Evolutionary conservation across 805 yeast genomes (phyloP), one percentile per base, ranked within the genome.

Genomic region (Huiozyma sinensis): DNA sequence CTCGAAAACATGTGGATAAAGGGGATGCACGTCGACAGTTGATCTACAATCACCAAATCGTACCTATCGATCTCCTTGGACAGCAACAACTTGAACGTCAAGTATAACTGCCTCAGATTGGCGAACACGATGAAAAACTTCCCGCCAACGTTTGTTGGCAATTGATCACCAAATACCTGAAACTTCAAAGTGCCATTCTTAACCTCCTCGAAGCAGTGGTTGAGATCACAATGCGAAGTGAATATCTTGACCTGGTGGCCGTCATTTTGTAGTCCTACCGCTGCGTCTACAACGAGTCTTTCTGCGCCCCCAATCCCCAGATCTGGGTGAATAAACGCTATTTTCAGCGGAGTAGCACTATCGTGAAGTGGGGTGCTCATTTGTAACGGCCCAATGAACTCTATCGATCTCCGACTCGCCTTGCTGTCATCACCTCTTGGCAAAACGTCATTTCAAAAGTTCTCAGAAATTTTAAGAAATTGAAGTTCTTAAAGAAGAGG

Each of bases 261-360:
- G 30, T 69, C 63, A 2, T 76, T 71, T 56, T 90, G 87, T 28
- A 92, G 66, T 0, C 95, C 95, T 3, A 87, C 68, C 0, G 97
- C 98, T 3, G 95, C 88, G 64, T 92, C 99, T 1, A 92, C 95
- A 1, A 92, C 88, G n/a, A 94, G 71, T 47, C 99, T 71, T 60
- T 92, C 99, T 1, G 99, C 99, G 4, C 99, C 99, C 51, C 88
- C 98, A 45, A 90, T 90, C 0, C 98, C 98, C 43, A 92, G 67
- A 65, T 92, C 98, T 0, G 98, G 98, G 58, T 92, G 98, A 5
- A 92, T 65, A 54, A 92, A 85, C 1, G 96, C 96, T 33, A 90
- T 72, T 47, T 70, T 77, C 72, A 75, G 55, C 10, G 39, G 24
- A 4, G 4, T 17, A 17, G 24, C 24, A 17, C 24, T 17, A 17